These are phyloP conservation scores for Flueggea neowawraea DNA, from an alignment of 441 rosid species.

Conservation along the genomic window DNA sequence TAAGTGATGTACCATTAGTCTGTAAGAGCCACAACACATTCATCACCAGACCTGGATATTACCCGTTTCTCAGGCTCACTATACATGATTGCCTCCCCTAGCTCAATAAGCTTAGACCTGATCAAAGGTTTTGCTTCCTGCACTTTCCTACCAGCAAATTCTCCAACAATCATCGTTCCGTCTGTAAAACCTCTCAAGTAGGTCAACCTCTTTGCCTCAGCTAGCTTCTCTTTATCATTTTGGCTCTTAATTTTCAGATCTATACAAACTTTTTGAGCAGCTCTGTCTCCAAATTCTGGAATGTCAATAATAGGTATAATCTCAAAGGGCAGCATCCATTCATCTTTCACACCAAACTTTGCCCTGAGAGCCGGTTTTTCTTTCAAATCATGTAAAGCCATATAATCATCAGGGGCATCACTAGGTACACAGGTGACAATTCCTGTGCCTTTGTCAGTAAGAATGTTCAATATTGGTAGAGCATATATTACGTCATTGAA, in stretches of 20 bases:
- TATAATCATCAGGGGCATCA: slow-evolving; percentile 93
- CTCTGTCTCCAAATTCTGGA: slow-evolving; percentile 81
- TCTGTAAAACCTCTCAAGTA: slow-evolving; percentile 87
- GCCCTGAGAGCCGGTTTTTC: slow-evolving; percentile 75
- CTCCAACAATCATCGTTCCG: slow-evolving; percentile 81
- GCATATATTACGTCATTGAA: slow-evolving; percentile 72
- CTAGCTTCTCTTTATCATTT: slow-evolving; percentile 89
- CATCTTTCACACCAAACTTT: slow-evolving; percentile 81
- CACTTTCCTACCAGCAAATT: slow-evolving; percentile 67
- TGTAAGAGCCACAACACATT: slow-evolving; percentile 96
- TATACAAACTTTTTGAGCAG: slow-evolving; percentile 82
- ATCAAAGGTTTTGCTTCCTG: slow-evolving; percentile 82
- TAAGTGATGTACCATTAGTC: slow-evolving; percentile 97
- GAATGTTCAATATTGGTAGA: slow-evolving; percentile 89
- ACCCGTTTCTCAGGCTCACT: slow-evolving; percentile 97
- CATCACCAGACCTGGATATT: slow-evolving; percentile 96
- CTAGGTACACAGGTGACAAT: slow-evolving; percentile 96
- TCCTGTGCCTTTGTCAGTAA: slow-evolving; percentile 92
- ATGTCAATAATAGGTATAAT: slow-evolving; percentile 74
- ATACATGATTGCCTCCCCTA: slow-evolving; percentile 70
- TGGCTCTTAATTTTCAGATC: slow-evolving; percentile 87
- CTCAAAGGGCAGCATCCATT: slow-evolving; percentile 83
- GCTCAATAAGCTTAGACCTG: slow-evolving; percentile 60
- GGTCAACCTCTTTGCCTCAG: slow-evolving; percentile 82
- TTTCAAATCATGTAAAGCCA: slow-evolving; percentile 77